Conservation (phyloP, 306 rosid species). For the Nissolia schottii region DNA sequence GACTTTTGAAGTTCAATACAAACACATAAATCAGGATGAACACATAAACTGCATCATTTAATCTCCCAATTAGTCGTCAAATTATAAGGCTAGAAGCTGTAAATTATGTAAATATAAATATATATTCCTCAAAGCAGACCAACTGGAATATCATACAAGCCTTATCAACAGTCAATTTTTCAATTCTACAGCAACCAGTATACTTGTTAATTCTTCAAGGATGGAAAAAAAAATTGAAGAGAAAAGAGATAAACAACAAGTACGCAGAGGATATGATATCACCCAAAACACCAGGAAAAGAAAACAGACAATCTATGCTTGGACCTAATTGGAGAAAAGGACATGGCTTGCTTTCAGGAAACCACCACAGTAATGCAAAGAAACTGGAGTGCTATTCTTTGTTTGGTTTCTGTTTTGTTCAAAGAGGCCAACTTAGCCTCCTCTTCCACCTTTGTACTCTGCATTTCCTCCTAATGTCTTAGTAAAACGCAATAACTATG, state of each 20-base stretch:
- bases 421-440: neutral
- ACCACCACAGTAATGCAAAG: neutral
- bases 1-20: neutral
- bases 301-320: neutral
- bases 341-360: neutral
- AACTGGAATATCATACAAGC: conserved; percentile 10
- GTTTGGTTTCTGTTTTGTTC: neutral
- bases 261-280: neutral
- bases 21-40: conserved; percentile 10
- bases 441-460: neutral
- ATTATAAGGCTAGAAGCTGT: conserved; percentile 1
- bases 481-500: neutral
- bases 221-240: neutral
- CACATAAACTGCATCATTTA: neutral
- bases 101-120: neutral
- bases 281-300: neutral
- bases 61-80: neutral
- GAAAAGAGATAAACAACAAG: neutral
- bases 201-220: neutral
- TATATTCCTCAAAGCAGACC: neutral
- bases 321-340: neutral
- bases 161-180: neutral
- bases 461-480: neutral
- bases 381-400: neutral
- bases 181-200: neutral